Evolutionary conservation across 805 yeast genomes (phyloP), one percentile per base, ranked within the genome.

Genomic region (Candida gorgasii): DNA sequence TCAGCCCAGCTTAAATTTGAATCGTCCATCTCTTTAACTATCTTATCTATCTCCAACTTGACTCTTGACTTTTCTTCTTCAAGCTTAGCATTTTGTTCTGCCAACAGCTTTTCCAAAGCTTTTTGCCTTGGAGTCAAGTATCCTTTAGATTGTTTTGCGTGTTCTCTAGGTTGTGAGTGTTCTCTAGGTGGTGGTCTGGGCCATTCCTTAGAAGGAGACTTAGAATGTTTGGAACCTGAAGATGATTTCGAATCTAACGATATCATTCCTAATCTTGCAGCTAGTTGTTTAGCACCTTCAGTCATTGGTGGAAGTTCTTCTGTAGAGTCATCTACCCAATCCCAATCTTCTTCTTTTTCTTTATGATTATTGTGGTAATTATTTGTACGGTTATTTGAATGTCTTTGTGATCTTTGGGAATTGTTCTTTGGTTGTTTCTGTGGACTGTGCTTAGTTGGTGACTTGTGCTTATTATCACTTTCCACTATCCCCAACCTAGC

Each of bases 281-380:
- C 66, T 30, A 62, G 46, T 12, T 55, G 48, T 33, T 44, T 46
- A 5, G 56, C 65, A 1, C 63, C 66, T 0, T 50, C 51, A 0
- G 59, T 45, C 63, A 58, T 50, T 53, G 46, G 46, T 14, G 46
- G 42, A 13, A 42, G 27, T 31, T 42, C 45, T 26, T 42, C 45
- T 4, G 19, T 30, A 14, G 28, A 22, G 14, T 28, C 39, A 18
- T 30, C 42, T 4, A 57, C 2, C 40, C 24, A 36, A 48, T 11
- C 44, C 46, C 26, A 16, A 3, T 40, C 43, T 9, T 33, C 40
- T 5, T 42, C 43, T 22, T 15, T 17, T 14, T 36, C 28, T 17
- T 43, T 7, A 31, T 38, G 9, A 14, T 19, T 12, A 12, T 15
- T 37, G 37, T 11, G 14, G 24, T 8, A 9, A 13, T 32, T 8